Evolutionary conservation across 495 filamentous ascomycete species (phyloP), one percentile per base, ranked within the genome.

Genomic region (Eremomyces bilateralis): DNA sequence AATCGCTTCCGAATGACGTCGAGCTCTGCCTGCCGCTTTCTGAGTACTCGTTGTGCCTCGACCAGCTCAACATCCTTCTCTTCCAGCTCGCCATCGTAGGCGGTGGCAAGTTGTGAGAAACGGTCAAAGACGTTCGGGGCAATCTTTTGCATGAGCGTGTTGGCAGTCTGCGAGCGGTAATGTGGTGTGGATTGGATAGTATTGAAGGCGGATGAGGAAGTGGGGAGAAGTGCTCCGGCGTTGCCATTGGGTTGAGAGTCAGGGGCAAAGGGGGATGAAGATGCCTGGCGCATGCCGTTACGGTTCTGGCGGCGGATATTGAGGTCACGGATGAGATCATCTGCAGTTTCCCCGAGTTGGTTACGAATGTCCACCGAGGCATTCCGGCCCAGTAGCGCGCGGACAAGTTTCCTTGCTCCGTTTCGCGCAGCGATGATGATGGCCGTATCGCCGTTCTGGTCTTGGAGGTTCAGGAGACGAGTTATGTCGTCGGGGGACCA

Each of bases 371-470:
- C 73, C 2, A 76, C 73, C 8, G 71, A 57, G 4, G 73, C 78
- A n/a, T 70, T 67, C 19, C 74, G 65, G 20, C 72, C 75, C 18
- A 81, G 62, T 10, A 85, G 61, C 4, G 69, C 64, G 24, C 78
- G 58, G 6, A 83, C 69, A 41, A 73, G 80, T 56, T 71, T 92
- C 39, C 63, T 65, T 27, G 70, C 81, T 44, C 66, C 73, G 31
- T 76, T 67, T 38, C 78, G 73, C 15, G 84, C 80, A 4, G 81
- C 84, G 19, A 95, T 73, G 35, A 88, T 77, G 35, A 83, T 62
- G 0, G 90, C 81, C 0, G 88, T 93, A 47, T 95, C 83, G 18
- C 83, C 85, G 25, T 77, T 68, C 12, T 69, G 54, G 50, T 97
- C 85, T 46, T 80, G 76, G 15, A 58, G 60, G 44, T 94, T 64